These are phyloP conservation scores for Rhizopogon vulgaris DNA, from an alignment of 768 basidiomycete species.

Conservation along the genomic window DNA sequence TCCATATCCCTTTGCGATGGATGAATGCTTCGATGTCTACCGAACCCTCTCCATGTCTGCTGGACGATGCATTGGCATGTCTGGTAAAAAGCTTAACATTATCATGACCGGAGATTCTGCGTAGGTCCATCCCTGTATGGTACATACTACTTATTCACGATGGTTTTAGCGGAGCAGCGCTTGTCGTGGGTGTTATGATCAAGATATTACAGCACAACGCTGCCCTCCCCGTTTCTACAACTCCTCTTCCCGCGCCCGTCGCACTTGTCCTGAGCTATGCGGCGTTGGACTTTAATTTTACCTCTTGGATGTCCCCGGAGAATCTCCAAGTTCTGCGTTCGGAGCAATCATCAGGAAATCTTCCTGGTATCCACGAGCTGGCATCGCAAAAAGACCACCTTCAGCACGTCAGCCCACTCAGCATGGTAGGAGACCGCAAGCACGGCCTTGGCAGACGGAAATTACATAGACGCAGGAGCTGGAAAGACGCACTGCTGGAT, in stretches of 20 bases:
- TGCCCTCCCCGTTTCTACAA: constrained; percentile 14
- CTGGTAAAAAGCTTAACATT: constrained; percentile 70
- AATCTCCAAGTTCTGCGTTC: constrained; percentile 80
- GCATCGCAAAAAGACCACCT: constrained; percentile 84
- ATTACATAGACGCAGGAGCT: constrained; percentile 49
- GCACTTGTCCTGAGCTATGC: constrained; percentile 88
- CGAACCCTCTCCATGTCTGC: constrained; percentile 72
- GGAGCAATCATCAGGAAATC: constrained; percentile 80
- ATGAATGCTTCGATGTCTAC: constrained; percentile 92
- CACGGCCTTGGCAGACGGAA: constrained; percentile 29
- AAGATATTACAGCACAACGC: constrained; percentile 70
- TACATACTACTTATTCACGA: constrained; percentile 7
- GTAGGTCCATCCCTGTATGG: constrained; percentile 43
- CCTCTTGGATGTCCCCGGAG: constrained; percentile 89
- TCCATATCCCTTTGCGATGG: constrained; percentile 94
- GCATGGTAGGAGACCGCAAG: constrained; percentile 77
- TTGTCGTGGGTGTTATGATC: constrained; percentile 79
- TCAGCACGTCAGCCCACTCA: constrained; percentile 82
- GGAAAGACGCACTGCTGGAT: constrained; percentile 53
- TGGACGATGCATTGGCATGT: constrained; percentile 82
- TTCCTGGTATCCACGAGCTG: constrained; percentile 64
- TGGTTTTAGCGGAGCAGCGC: constrained; percentile 69
- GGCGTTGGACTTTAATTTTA: constrained; percentile 95
- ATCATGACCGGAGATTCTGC: constrained; percentile 94
- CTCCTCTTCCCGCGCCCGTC: constrained; percentile 62